Evolutionary conservation across 495 filamentous ascomycete species (phyloP), one percentile per base, ranked within the genome.

Genomic region (Daldinia concentrica): DNA sequence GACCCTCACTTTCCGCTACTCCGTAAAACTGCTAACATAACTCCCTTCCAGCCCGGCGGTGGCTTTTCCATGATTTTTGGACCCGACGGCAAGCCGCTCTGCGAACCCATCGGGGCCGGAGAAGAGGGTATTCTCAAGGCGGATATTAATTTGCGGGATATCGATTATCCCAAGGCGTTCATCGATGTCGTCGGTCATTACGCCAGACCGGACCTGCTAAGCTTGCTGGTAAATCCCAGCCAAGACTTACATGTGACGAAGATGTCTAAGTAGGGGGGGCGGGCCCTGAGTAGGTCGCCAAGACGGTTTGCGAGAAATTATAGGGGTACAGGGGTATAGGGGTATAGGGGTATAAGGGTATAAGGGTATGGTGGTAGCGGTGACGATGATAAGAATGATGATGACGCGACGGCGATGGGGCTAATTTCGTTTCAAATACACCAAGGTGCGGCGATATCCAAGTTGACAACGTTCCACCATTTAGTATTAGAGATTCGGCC

Each of bases 181-280:
- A 75, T 83, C 26, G 85, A 88, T 73, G 75, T 76, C 0, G 76
- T 73, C 56, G 86, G 86, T 0, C 85, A 87, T 74, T 87, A 87
- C 62, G 80, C 80, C 26, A 79, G 86, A 17, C 86, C 86, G n/a
- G 85, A 88, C 78, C 62, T 88, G 74, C 77, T 88, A 32, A 84
- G 82, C 74, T 62, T 88, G 61, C 79, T 81, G 30, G 83, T 85
- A 1, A 82, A 85, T 27, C 77, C 75, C 4, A 76, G 48, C 51
- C 56, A 66, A 55, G 75, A 74, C n/a, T 69, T 67, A 66, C 75
- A 70, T 66, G 77, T 79, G 48, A 78, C 73, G 11, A 73, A 61
- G 41, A 78, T 78, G 76, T 27, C 68, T 48, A 78, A 78, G 36
- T 76, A 72, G 56, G n/a, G 29, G 39, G 32, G 43, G 58, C 17